Evolutionary conservation across 2,329 filamentous ascomycete species (phyloP).

Genomic region (Xylaria multiplex): DNA sequence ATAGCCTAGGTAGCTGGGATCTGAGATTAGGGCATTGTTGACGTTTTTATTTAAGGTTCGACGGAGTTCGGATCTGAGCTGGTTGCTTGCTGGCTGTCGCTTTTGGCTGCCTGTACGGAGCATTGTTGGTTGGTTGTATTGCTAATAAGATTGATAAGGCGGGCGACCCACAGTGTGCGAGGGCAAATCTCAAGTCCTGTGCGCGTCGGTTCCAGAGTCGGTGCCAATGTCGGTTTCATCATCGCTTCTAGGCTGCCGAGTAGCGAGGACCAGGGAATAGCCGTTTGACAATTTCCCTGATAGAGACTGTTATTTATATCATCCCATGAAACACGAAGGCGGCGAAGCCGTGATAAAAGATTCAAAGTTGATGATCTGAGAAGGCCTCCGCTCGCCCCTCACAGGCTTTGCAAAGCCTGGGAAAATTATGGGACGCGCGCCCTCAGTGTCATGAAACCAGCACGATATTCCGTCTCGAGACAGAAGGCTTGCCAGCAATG

Average conservation of each 20-base stretch:
- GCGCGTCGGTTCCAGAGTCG: neutral
- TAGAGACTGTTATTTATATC: slow-evolving; percentile 1
- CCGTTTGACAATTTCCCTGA: slow-evolving; percentile 1
- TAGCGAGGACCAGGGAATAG: neutral
- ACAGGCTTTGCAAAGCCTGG: neutral
- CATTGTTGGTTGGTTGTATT: neutral
- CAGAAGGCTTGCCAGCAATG: slow-evolving; percentile 55
- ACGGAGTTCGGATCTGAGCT: slow-evolving; percentile 25
- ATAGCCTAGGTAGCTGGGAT: no score
- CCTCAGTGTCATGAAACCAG: slow-evolving; percentile 29
- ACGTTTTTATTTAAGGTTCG: neutral
- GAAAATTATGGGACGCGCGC: slow-evolving; percentile 5
- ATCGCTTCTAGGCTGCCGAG: neutral
- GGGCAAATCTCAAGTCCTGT: slow-evolving; percentile 18
- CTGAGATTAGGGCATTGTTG: neutral
- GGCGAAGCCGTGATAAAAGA: neutral
- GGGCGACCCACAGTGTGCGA: slow-evolving; percentile 11
- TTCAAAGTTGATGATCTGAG: neutral
- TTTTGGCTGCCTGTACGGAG: no score
- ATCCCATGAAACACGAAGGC: neutral
- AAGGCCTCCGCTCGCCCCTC: neutral
- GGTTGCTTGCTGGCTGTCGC: neutral
- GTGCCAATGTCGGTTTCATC: neutral
- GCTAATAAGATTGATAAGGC: neutral
- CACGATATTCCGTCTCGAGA: slow-evolving; percentile 51